phyloP scores from a whole-genome alignment of 1,139 yeast genomes.

The Saccharomyces hybrid region DNA sequence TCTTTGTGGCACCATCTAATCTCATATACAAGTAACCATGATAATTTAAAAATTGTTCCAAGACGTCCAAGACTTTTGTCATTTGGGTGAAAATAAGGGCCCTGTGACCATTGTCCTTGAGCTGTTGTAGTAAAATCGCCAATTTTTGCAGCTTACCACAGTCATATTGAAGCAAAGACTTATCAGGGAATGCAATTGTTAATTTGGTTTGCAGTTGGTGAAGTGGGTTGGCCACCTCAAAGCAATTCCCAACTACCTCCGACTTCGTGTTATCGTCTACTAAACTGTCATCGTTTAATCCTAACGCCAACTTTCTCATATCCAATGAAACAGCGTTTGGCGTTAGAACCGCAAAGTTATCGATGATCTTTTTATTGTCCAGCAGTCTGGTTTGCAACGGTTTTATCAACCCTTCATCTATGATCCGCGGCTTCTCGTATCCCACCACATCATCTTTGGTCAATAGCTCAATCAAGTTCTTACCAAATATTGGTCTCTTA shows the following conservation, averaged over 20 bases:
- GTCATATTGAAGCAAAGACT: constrained; percentile 82
- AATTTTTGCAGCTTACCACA: constrained; percentile 92
- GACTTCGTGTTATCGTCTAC: constrained; percentile 28
- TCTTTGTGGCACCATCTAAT: constrained; percentile 93
- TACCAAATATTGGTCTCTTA: constrained; percentile 51
- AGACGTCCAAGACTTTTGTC: constrained; percentile 90
- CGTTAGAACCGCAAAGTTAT: constrained; percentile 77
- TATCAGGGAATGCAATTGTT: constrained; percentile 94
- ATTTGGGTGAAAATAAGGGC: constrained; percentile 95
- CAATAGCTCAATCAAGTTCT: constrained; percentile 35
- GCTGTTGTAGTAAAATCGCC: constrained; percentile 64
- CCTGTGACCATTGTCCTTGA: constrained; percentile 82
- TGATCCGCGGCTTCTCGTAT: constrained; percentile 6
- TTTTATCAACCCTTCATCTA: constrained; percentile 25
- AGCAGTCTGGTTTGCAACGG: constrained; percentile 37
- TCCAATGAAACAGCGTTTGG: constrained; percentile 80
- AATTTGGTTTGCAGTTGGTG: constrained; percentile 80
- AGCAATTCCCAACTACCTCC: constrained; percentile 36
- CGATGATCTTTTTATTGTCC: constrained; percentile 42
- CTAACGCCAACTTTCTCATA: constrained; percentile 47
- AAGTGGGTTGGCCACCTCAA: constrained; percentile 53
- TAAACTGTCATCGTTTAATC: constrained; percentile 21
- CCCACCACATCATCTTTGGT: constrained; percentile 9
- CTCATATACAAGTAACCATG: constrained; percentile 94
- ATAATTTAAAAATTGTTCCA: constrained; percentile 87